These are phyloP conservation scores for Zygosaccharomyces rouxii DNA, from an alignment of 805 yeast genomes.

Conservation along the genomic window DNA sequence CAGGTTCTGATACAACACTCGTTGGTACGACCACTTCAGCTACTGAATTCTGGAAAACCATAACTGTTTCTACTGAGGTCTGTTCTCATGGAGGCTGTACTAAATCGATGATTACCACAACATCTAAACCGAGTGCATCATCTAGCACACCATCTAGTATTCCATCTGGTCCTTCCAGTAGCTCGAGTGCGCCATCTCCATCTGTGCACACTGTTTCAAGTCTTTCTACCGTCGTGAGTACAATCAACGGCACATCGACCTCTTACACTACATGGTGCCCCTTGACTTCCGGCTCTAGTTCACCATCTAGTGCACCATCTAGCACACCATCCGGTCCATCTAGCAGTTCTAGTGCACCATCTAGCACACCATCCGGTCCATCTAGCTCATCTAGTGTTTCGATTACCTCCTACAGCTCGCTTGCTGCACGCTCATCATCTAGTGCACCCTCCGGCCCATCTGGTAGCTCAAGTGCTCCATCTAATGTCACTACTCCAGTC, in stretches of 20 bases:
- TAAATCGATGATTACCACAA: neutral
- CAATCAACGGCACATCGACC: slow-evolving; percentile 32
- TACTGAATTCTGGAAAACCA: slow-evolving; percentile 6
- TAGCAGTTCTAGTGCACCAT: neutral
- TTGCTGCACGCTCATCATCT: neutral
- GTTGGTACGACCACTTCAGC: neutral
- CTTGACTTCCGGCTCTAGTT: slow-evolving; percentile 11
- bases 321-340: neutral
- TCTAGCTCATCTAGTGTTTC: neutral
- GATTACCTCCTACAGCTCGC: neutral
- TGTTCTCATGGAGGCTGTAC: slow-evolving; percentile 14
- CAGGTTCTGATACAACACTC: neutral
- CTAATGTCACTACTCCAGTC: neutral
- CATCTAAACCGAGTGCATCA: neutral
- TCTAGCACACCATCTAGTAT: neutral
- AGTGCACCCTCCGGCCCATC: neutral
- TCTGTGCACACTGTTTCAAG: neutral
- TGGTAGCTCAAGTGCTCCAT: neutral
- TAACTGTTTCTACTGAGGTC: slow-evolving; percentile 18
- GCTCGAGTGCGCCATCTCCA: neutral
- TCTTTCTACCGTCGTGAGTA: slow-evolving; percentile 32
- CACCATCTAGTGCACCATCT: neutral
- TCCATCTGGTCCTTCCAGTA: neutral
- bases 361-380: neutral
- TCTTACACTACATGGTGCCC: slow-evolving; percentile 43